Percentiles rank a stretch among this genome's conserved stretches.
phyloP scores from a whole-genome alignment of 2,329 filamentous ascomycete genomes.

The Hypoxylon sp. region DNA sequence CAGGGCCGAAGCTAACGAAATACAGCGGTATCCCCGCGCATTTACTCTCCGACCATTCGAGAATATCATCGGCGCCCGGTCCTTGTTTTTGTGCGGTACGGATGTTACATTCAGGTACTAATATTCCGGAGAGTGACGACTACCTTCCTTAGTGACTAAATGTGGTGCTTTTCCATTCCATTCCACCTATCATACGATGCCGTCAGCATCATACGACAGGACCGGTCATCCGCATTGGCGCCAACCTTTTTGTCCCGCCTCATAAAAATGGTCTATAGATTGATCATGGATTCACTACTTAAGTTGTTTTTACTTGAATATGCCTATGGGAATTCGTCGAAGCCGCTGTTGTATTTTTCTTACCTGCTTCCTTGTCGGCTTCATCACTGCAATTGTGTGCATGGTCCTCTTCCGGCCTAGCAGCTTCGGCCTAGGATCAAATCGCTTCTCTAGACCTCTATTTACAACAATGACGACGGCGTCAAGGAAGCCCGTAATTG shows the following conservation, averaged over 20 bases:
- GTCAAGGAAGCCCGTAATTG: slow-evolving; percentile 62
- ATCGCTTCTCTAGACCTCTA: slow-evolving; percentile 19
- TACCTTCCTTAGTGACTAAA: background rate
- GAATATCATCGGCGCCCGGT: background rate
- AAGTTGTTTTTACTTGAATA: slow-evolving; percentile 12
- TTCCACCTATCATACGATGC: slow-evolving; percentile 39
- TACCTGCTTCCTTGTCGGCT: slow-evolving; percentile 44
- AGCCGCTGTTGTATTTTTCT: slow-evolving; percentile 34
- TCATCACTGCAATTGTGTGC: slow-evolving; percentile 45
- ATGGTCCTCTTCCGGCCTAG: slow-evolving; percentile 44
- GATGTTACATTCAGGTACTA: slow-evolving; percentile 3
- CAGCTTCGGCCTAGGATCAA: slow-evolving; percentile 16
- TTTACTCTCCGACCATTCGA: background rate
- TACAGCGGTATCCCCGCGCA: background rate
- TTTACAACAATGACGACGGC: slow-evolving; percentile 29
- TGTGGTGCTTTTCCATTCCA: slow-evolving; percentile 14
- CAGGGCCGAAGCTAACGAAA: too few relatives aligned
- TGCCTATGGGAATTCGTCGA: slow-evolving; percentile 40
- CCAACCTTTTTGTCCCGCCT: slow-evolving; percentile 23
- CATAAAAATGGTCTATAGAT: slow-evolving; percentile 19
- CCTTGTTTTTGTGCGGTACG: background rate
- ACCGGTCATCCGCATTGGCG: slow-evolving; percentile 20
- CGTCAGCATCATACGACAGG: slow-evolving; percentile 43
- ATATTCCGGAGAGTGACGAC: slow-evolving; percentile 4
- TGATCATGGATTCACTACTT: background rate